These are phyloP conservation scores for Ustilago shanxiensis DNA, from an alignment of 1,284 basidiomycete genomes.

Conservation along the genomic window DNA sequence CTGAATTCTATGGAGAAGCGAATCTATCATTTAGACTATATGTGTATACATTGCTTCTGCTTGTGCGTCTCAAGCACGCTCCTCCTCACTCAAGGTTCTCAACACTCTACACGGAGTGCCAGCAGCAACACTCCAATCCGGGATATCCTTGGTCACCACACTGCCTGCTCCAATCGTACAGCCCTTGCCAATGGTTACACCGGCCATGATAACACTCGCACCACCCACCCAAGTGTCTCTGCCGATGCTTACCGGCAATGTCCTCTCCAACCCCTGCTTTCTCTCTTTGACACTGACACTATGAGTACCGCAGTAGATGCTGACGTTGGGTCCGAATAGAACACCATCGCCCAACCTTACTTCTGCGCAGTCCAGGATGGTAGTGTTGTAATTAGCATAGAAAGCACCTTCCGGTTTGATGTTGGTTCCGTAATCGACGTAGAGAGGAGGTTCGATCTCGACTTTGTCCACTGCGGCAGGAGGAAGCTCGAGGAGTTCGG, in stretches of 20 bases:
- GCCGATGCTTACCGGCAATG: conserved; percentile 58
- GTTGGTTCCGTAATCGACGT: conserved; percentile 61
- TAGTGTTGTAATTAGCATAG: conserved; percentile 61
- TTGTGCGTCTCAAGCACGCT: conserved; percentile 31
- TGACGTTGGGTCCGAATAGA: conserved; percentile 60
- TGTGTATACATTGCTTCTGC: background rate
- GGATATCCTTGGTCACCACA: conserved; percentile 73
- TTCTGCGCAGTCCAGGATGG: conserved; percentile 59
- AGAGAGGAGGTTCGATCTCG: conserved; percentile 49
- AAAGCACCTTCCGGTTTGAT: conserved; percentile 61
- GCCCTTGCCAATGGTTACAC: conserved; percentile 73
- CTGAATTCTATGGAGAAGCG: background rate
- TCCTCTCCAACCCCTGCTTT: conserved; percentile 52
- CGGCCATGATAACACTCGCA: conserved; percentile 71
- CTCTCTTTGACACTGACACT: conserved; percentile 52
- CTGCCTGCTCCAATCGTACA: conserved; percentile 72
- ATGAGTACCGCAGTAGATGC: conserved; percentile 62
- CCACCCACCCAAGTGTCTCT: conserved; percentile 70
- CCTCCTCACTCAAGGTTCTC: conserved; percentile 65
- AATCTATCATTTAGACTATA: too few species aligned
- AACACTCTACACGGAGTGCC: conserved; percentile 73
- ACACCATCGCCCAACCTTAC: conserved; percentile 57
- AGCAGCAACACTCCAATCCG: conserved; percentile 71
- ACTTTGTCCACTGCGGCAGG: conserved; percentile 10
- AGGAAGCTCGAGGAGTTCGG: conserved; percentile 28